These are phyloP conservation scores for Citrullus mucosospermus DNA, from an alignment of 306 rosid species.

Conservation along the genomic window DNA sequence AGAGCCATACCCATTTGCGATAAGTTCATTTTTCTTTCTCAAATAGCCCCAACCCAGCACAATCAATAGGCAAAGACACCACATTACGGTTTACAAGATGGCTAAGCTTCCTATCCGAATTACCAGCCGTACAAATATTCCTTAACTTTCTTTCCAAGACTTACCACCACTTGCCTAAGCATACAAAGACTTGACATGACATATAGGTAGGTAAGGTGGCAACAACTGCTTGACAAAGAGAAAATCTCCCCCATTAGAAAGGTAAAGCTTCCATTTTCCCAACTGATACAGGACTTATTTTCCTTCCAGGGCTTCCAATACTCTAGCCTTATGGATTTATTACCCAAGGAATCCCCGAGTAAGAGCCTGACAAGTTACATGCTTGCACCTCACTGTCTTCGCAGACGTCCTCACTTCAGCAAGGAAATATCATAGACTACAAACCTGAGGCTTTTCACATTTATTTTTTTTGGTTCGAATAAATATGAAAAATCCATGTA, in stretches of 20 bases:
- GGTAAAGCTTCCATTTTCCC: not conserved
- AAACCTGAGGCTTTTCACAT: not conserved
- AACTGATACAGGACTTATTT: not conserved
- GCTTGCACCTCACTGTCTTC: not conserved
- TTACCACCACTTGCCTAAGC: not conserved
- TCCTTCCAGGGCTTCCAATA: not conserved
- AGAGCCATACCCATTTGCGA: not conserved
- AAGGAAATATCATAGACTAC: not conserved
- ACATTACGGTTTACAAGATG: not conserved
- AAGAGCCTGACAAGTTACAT: not conserved
- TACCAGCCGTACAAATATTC: not conserved
- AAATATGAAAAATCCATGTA: not conserved
- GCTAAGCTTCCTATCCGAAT: not conserved
- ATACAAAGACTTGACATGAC: not conserved
- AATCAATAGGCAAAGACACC: not conserved
- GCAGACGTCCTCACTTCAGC: not conserved
- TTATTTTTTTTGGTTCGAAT: not conserved
- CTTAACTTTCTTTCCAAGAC: not conserved
- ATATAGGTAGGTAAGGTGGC: not conserved
- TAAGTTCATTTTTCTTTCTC: not conserved
- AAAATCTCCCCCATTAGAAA: not conserved
- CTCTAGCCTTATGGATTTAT: not conserved
- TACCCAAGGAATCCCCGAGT: not conserved
- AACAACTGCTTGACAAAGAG: not conserved
- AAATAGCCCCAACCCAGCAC: not conserved